Evolutionary conservation across 305 asterid species (phyloP), one percentile per base, ranked within the genome.

Genomic region (Salvia sclarea): DNA sequence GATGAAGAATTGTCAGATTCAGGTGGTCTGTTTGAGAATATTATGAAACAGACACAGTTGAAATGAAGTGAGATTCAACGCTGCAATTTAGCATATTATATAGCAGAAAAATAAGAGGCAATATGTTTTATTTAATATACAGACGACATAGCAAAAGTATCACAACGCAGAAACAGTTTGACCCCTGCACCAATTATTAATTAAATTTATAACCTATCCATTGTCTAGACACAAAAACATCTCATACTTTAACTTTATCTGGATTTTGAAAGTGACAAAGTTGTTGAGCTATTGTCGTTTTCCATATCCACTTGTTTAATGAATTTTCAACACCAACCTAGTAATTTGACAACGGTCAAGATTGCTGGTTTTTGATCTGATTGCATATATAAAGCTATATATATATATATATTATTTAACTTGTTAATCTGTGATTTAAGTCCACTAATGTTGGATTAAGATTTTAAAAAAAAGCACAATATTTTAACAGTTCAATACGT

Each of bases 11-110:
- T 38, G 52, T 38, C 49, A 17, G 21, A 13, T 13, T 74, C 66
- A 75, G 41, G 72, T 56, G 58, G 35, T 56, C 28, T n/a, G n/a
- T 25, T 33, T 35, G 57, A 9, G 61, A 72, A 54, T n/a, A 38
- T 49, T 60, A 24, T 48, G 30, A 20, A 43, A n/a, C 41, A 8
- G 53, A 33, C 28, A 3, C 5, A 22, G 11, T 13, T 3, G 5
- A n/a, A n/a, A 5, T 5, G 22, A 44, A 20, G 5, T 57, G 21
- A 44, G 9, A 48, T 13, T 24, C 14, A 12, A 16, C 57, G 61
- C 35, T 25, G 10, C 0, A 53, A 24, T 50, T 31, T 5, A 12
- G 59, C 35, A 53, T 25, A 20, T 24, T 49, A 10, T 21, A 49
- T 9, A 48, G 54, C 9, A n/a, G 20, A 52, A 52, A 22, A 3